A percentile compares a stretch with the other conserved stretches of the same genome.
phyloP scores from a whole-genome alignment of 2,329 filamentous ascomycete species.

The Diplodia intermedia region DNA sequence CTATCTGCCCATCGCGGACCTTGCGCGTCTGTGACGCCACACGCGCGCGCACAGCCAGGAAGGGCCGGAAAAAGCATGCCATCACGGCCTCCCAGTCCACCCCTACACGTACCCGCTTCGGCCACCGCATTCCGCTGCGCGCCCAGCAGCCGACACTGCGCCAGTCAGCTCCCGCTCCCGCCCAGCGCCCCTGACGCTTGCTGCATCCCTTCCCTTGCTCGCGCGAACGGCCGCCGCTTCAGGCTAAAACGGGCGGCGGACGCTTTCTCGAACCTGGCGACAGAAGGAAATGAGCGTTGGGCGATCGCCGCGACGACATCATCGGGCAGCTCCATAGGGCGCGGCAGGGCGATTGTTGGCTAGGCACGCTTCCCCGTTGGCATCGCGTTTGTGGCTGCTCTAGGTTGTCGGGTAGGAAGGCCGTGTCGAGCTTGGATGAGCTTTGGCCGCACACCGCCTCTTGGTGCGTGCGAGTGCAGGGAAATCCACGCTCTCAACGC shows the following conservation, averaged over 20 bases:
- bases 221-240: conserved; percentile 8
- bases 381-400: conserved; percentile 27
- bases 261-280: conserved; percentile 13
- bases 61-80: conserved; percentile 25
- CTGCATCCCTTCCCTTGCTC: not conserved
- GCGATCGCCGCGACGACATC: conserved; percentile 16
- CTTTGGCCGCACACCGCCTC: conserved; percentile 26
- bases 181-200: conserved; percentile 22
- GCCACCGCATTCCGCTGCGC: conserved; percentile 20
- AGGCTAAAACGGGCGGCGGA: conserved; percentile 28
- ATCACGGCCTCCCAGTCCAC: not conserved
- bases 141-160: conserved; percentile 11
- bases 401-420: conserved; percentile 29
- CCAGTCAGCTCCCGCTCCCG: conserved; percentile 15
- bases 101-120: conserved; percentile 22
- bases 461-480: conserved; percentile 26
- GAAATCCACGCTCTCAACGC: conserved; percentile 19
- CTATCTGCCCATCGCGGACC: not conserved
- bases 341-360: not conserved
- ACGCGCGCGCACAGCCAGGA: conserved; percentile 6
- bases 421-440: conserved; percentile 28
- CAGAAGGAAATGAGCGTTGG: conserved; percentile 24
- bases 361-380: conserved; percentile 20
- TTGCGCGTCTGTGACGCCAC: conserved; percentile 7
- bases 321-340: conserved; percentile 6